phyloP scores from a whole-genome alignment of 306 rosid genomes.

The Pachyrhizus erosus region DNA sequence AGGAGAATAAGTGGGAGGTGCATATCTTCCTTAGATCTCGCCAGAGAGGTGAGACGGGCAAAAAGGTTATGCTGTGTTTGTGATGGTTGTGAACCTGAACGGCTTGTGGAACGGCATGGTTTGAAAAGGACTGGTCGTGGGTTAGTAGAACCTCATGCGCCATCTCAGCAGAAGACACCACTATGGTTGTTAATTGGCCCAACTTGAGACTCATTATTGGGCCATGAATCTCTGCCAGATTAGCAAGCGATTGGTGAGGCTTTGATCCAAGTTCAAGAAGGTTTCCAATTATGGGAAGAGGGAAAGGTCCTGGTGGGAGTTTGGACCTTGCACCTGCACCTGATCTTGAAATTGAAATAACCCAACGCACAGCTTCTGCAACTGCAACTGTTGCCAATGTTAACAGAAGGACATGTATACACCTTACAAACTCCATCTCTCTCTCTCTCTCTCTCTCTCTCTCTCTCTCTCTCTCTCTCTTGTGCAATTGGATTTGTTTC shows the following conservation, averaged over 20 bases:
- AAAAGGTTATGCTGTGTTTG: no score
- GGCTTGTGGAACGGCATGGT: slow-evolving; percentile 25
- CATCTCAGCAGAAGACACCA: slow-evolving; percentile 41
- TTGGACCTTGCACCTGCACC: no score
- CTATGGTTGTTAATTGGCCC: slow-evolving; percentile 51
- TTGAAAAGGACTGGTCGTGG: slow-evolving; percentile 44
- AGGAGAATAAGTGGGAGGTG: no score
- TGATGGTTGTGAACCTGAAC: slow-evolving; percentile 5
- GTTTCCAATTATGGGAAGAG: background rate
- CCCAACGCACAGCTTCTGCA: no score
- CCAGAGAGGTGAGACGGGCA: no score
- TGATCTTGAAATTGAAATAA: no score
- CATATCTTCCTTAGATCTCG: no score
- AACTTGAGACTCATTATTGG: background rate
- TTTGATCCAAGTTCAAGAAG: background rate
- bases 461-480: no score
- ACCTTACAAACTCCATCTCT: background rate
- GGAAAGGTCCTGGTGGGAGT: no score
- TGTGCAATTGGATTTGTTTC: no score
- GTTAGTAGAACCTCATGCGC: slow-evolving; percentile 47
- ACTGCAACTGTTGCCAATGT: background rate
- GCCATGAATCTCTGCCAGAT: background rate
- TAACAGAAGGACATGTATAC: background rate
- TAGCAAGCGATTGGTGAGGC: background rate
- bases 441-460: background rate